Evolutionary conservation across 2,329 filamentous ascomycete species (phyloP).

Genomic region (Alternaria infectoria): DNA sequence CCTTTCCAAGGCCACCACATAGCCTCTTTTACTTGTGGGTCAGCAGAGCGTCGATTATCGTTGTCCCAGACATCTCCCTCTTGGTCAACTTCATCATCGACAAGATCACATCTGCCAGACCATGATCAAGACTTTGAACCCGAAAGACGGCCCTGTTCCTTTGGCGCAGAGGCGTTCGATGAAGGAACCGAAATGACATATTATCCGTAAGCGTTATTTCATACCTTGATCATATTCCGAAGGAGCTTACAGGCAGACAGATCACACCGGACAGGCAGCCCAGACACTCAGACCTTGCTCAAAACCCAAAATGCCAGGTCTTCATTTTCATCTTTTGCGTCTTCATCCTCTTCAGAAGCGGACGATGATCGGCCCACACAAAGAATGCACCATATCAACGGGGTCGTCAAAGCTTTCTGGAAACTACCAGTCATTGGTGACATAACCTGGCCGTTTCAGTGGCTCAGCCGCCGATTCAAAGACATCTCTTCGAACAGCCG

Average conservation of each 20-base stretch:
- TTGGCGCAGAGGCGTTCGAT: not conserved
- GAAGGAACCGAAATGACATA: not conserved
- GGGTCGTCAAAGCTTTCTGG: not conserved
- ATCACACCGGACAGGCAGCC: not conserved
- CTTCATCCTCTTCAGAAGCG: not conserved
- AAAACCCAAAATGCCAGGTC: not conserved
- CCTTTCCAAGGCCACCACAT: not conserved
- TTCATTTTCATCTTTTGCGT: not conserved
- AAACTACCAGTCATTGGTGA: not conserved
- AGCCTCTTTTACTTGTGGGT: not conserved
- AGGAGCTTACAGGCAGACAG: not conserved
- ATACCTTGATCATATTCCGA: not conserved
- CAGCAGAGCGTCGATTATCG: not conserved
- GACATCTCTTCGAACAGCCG: not conserved
- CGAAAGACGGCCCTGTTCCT: not conserved
- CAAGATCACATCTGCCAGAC: not conserved
- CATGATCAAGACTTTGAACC: not conserved
- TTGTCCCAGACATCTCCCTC: not conserved
- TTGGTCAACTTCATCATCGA: not conserved
- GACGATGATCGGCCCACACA: not conserved
- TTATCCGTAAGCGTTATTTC: not conserved
- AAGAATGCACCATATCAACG: not conserved
- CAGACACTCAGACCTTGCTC: not conserved
- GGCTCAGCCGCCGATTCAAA: not conserved
- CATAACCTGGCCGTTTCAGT: not conserved